A percentile compares a stretch with the other conserved stretches of the same genome.
Evolutionary conservation across 2,329 filamentous ascomycete genomes (phyloP).

Genomic region (Calonectria pteridis): DNA sequence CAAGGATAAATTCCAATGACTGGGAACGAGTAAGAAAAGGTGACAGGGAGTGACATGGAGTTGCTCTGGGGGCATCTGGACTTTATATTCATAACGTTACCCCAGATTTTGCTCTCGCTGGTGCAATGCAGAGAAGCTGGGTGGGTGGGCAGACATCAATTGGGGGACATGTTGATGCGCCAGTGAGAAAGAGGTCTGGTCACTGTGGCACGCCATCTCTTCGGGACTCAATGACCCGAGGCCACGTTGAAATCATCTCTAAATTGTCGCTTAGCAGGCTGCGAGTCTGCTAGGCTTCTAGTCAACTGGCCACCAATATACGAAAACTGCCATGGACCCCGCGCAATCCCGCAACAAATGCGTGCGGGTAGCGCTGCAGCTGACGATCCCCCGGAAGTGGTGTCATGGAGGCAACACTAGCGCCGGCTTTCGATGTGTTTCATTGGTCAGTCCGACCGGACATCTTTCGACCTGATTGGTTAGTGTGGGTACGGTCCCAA

Average conservation of each 20-base stretch:
- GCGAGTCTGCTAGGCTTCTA: not conserved
- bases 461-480: not conserved
- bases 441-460: slow-evolving; percentile 1
- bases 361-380: not conserved
- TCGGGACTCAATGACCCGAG: slow-evolving; percentile 15
- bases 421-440: slow-evolving; percentile 21
- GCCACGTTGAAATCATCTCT: not conserved
- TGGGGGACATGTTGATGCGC: not conserved
- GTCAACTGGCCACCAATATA: not conserved
- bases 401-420: not conserved
- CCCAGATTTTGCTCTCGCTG: slow-evolving; percentile 4
- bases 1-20: not conserved
- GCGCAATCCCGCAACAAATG: not conserved
- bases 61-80: slow-evolving; percentile 3
- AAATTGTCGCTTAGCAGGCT: not conserved
- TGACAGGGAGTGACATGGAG: not conserved
- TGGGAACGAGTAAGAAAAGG: not conserved
- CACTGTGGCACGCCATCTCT: not conserved
- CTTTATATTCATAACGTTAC: slow-evolving; percentile 18
- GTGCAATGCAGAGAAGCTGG: slow-evolving; percentile 5
- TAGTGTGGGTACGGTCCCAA: not conserved
- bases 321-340: not conserved
- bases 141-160: not conserved
- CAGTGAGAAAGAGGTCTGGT: not conserved
- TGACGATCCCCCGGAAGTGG: not conserved